Percentiles rank a stretch among this genome's conserved stretches.
phyloP scores from a whole-genome alignment of 139 green algal species.

The Chlamydomonas incerta region DNA sequence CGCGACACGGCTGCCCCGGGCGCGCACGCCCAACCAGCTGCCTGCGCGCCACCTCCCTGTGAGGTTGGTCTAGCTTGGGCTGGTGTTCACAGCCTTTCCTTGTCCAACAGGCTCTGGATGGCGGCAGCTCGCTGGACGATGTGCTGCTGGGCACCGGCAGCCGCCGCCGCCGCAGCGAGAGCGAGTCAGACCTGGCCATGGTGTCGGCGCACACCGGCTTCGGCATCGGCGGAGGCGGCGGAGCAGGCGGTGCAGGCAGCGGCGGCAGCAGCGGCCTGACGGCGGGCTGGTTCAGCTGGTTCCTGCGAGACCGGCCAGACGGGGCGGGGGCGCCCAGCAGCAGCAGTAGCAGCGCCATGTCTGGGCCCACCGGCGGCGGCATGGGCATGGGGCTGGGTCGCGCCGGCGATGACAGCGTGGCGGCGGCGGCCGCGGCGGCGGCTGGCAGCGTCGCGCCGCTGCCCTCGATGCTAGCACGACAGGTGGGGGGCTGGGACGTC shows the following conservation, averaged over 20 bases:
- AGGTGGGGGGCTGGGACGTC: too few species aligned
- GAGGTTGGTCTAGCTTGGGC: too few species aligned
- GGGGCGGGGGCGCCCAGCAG: neutral
- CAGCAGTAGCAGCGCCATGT: neutral
- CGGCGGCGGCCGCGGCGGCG: slow-evolving; percentile 22
- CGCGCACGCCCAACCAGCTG: too few species aligned
- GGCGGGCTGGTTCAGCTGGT: slow-evolving; percentile 46
- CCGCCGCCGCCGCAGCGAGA: slow-evolving; percentile 24
- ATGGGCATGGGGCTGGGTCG: neutral
- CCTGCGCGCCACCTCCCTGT: too few species aligned
- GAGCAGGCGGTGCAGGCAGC: neutral
- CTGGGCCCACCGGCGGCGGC: neutral
- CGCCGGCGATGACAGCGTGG: slow-evolving; percentile 4
- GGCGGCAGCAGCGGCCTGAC: neutral
- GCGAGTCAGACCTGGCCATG: slow-evolving; percentile 11
- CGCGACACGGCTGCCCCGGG: too few species aligned
- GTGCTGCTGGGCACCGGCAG: slow-evolving; percentile 20
- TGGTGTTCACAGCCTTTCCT: too few species aligned
- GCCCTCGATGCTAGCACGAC: slow-evolving; percentile 4
- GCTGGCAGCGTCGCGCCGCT: slow-evolving; percentile 13
- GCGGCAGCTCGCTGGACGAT: slow-evolving; percentile 12
- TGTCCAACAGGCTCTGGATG: neutral
- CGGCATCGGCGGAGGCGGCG: neutral
- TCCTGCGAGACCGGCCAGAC: slow-evolving; percentile 20
- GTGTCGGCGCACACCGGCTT: neutral